phyloP scores from a whole-genome alignment of 1,139 yeast species.

The Diutina neorugosa region DNA sequence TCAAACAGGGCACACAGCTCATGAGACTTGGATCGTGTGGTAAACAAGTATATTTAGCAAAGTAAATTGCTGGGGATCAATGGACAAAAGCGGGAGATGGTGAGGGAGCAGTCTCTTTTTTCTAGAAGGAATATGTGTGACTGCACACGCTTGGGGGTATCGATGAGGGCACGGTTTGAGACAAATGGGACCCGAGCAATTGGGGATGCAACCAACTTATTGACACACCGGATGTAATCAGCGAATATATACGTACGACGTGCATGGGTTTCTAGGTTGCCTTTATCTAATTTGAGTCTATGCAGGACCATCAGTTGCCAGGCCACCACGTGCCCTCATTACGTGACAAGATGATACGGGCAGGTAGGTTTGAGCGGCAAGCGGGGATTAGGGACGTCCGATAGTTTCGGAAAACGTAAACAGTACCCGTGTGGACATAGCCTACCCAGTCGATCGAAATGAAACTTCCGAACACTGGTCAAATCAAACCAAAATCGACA shows the following conservation, averaged over 20 bases:
- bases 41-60: not conserved
- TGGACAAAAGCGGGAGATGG: not conserved
- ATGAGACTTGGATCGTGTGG: not conserved
- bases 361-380: not conserved
- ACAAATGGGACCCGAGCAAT: not conserved
- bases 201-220: not conserved
- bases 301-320: not conserved
- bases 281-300: not conserved
- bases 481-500: not conserved
- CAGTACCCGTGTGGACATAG: not conserved
- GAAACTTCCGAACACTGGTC: not conserved
- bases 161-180: not conserved
- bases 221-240: not conserved
- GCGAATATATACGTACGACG: not conserved
- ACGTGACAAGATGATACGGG: not conserved
- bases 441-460: not conserved
- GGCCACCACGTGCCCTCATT: not conserved
- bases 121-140: not conserved
- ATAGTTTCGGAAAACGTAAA: not conserved
- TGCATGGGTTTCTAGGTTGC: not conserved
- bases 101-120: not conserved
- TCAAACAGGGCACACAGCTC: not conserved
- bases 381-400: not conserved
- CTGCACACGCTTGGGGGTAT: not conserved
- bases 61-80: not conserved